Evolutionary conservation across 1,139 yeast species (phyloP).

Genomic region (Geotrichum cucujoidarum): DNA sequence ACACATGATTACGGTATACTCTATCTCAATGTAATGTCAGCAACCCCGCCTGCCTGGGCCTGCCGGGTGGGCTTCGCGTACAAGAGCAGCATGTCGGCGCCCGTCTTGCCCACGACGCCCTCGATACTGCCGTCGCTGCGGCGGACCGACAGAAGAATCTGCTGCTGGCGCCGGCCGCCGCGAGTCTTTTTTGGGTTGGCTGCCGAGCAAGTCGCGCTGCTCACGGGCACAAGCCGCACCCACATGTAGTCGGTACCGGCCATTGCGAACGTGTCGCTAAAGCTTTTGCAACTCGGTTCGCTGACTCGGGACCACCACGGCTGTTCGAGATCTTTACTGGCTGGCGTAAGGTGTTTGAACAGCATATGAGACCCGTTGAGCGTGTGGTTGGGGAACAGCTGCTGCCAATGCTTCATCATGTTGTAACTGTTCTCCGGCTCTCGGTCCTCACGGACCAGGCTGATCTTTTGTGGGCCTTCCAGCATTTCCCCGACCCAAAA

Average conservation of each 20-base stretch:
- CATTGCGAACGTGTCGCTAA: background rate
- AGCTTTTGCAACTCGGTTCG: background rate
- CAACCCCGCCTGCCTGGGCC: conserved; percentile 1
- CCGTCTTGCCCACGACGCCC: conserved; percentile 12
- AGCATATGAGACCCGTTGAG: conserved; percentile 2
- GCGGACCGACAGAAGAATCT: conserved; percentile 10
- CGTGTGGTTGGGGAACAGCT: conserved; percentile 9
- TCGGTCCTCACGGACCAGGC: background rate
- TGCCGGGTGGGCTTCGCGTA: conserved; percentile 3
- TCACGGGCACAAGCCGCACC: conserved; percentile 6
- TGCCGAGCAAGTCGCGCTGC: background rate
- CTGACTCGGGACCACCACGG: background rate
- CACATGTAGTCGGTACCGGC: conserved; percentile 9
- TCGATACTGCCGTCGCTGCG: conserved; percentile 10
- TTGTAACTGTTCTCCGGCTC: background rate
- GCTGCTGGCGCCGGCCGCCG: background rate
- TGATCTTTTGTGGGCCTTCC: background rate
- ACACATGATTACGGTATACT: background rate
- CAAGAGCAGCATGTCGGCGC: conserved; percentile 6
- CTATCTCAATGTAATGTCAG: conserved; percentile 11
- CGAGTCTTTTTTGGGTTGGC: background rate
- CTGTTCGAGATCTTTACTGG: too few relatives aligned
- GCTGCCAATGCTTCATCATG: conserved; percentile 12
- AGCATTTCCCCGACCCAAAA: conserved; percentile 12
- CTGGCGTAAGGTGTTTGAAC: background rate